Evolutionary conservation across 495 filamentous ascomycete species (phyloP).

Genomic region (Podospora comata): DNA sequence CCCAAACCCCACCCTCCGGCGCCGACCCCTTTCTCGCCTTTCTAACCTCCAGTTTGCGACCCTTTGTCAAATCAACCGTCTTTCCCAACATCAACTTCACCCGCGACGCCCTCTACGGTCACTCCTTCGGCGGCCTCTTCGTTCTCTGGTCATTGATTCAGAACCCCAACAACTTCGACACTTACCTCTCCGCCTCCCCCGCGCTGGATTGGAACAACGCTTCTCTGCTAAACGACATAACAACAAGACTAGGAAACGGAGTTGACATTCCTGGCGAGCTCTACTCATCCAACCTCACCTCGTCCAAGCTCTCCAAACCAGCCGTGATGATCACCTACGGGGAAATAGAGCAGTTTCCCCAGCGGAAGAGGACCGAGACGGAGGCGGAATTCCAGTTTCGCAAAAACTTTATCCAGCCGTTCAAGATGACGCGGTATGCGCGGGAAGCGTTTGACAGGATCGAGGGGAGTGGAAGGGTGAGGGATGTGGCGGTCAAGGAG

Average conservation of each 20-base stretch:
- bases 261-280: background rate
- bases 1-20: constrained; percentile 4
- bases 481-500: constrained; percentile 24
- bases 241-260: background rate
- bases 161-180: constrained; percentile 4
- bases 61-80: background rate
- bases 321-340: constrained; percentile 21
- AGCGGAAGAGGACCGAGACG: constrained; percentile 19
- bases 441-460: constrained; percentile 20
- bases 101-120: constrained; percentile 9
- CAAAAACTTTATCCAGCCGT: constrained; percentile 6
- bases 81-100: constrained; percentile 7
- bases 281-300: background rate
- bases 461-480: constrained; percentile 15
- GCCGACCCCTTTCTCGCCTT: background rate
- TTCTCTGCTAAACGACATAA: constrained; percentile 6
- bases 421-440: constrained; percentile 13
- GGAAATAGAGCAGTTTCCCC: constrained; percentile 22
- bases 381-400: constrained; percentile 18
- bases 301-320: background rate
- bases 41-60: background rate
- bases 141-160: constrained; percentile 2
- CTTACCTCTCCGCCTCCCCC: background rate
- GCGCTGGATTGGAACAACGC: constrained; percentile 10
- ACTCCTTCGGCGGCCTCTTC: constrained; percentile 16